These are phyloP conservation scores for Xylaria sp. DNA, from an alignment of 2,329 filamentous ascomycete species.

Conservation along the genomic window DNA sequence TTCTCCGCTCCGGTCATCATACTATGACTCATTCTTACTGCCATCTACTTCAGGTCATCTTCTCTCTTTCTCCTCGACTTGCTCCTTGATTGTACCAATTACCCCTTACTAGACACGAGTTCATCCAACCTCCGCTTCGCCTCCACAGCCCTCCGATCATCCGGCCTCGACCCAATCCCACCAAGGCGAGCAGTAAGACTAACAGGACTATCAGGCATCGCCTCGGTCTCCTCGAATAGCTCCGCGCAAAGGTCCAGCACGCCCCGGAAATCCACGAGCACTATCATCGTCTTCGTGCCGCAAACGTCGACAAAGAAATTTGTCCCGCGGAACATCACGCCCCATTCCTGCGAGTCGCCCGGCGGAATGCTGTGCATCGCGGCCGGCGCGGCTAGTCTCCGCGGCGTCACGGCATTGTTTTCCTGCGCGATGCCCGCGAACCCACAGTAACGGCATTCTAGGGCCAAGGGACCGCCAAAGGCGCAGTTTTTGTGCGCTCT, in stretches of 20 bases:
- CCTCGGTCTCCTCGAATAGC: constrained; percentile 7
- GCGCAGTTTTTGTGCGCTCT: not conserved
- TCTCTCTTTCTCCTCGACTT: not conserved
- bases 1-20: too few species aligned
- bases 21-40: too few species aligned
- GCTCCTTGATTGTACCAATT: not conserved
- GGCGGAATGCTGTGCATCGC: constrained; percentile 23
- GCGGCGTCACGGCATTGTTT: not conserved
- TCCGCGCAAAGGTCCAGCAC: constrained; percentile 15
- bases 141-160: not conserved
- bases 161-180: not conserved
- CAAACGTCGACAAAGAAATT: constrained; percentile 24
- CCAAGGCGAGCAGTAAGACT: not conserved
- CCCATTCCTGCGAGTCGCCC: constrained; percentile 9
- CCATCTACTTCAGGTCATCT: not conserved
- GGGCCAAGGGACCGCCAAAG: constrained; percentile 3
- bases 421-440: constrained; percentile 15
- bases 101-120: not conserved
- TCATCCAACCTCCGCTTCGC: not conserved
- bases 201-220: not conserved
- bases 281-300: constrained; percentile 15
- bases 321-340: constrained; percentile 20
- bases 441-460: constrained; percentile 26
- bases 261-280: constrained; percentile 16
- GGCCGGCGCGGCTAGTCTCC: constrained; percentile 23